phyloP scores from a whole-genome alignment of 371 early-diverging fungal genomes.

The Mortierella sp. region DNA sequence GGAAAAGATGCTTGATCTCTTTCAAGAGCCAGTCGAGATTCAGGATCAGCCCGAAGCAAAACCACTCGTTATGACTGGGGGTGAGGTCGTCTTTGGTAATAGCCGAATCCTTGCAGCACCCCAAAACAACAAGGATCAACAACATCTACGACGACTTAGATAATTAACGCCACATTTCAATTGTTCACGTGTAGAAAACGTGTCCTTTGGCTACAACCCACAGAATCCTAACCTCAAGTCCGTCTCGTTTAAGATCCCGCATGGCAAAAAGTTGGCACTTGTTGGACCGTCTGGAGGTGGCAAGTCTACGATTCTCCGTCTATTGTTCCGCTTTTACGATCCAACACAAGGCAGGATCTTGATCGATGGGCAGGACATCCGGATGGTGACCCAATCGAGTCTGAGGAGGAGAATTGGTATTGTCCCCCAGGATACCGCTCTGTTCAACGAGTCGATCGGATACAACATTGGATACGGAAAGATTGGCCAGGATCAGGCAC shows the following conservation, averaged over 20 bases:
- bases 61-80: conserved; percentile 64
- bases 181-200: conserved; percentile 68
- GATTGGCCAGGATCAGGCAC: conserved; percentile 39
- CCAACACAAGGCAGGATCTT: conserved; percentile 82
- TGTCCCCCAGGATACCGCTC: conserved; percentile 89
- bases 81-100: conserved; percentile 77
- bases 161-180: conserved; percentile 26
- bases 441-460: conserved; percentile 87
- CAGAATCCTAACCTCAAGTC: conserved; percentile 76
- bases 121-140: too few relatives aligned
- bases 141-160: background rate
- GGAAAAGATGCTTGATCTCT: conserved; percentile 93
- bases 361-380: conserved; percentile 93
- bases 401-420: conserved; percentile 85
- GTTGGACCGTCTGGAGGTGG: conserved; percentile 95
- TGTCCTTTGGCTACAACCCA: conserved; percentile 83
- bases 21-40: conserved; percentile 80
- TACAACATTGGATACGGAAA: conserved; percentile 87
- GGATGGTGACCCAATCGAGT: conserved; percentile 72
- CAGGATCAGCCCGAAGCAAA: conserved; percentile 70
- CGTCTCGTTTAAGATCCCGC: conserved; percentile 87
- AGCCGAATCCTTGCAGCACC: background rate
- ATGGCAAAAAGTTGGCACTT: conserved; percentile 86
- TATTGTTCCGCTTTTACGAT: conserved; percentile 93
- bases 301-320: conserved; percentile 91